Base-by-base conservation (phyloP, 495 filamentous ascomycete genomes). In the Xylaria palmicola region DNA sequence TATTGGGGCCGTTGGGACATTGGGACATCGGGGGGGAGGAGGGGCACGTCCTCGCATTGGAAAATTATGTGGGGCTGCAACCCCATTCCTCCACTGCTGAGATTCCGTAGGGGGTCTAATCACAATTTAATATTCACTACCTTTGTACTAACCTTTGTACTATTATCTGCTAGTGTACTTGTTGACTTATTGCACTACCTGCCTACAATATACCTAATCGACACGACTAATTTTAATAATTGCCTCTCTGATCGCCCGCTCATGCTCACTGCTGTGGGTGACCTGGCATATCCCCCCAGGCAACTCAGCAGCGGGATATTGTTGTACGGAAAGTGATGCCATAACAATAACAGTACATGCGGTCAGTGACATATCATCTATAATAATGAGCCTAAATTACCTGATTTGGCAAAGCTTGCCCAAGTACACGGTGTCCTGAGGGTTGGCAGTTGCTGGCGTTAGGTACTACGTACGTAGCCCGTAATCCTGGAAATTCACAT, bases 61-160 rank as follows among this genome's bases (percentile, higher is more conserved):
- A 60, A 50, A 39, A 17, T 10, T 34, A 24, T 43, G 58, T 60
- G 58, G 58, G 49, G 58, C 36, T 24, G 9, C 40, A 53, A 52
- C 37, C 30, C 50, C 9, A 15, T 54, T 20, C 50, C 50, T 54
- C 22, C 34, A 54, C 34, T 39, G 8, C 27, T 15, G 22, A 52
- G 34, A 29, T 22, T 41, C 15, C 27, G 20, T 24, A 20, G 51
- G 30, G 50, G 32, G 51, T 54, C 36, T 27, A 41, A 54, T 36
- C 36, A 39, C 24, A 54, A 40, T 41, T 54, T 54, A 54, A 54
- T 54, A 34, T 27, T 54, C 51, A 13, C 51, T 54, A 50, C 29
- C 44, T n/a, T n/a, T n/a, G n/a, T n/a, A n/a, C 32, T 34, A 34
- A 34, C 32, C 32, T 34, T 34, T 44, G 17, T 39, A 54, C 51